phyloP scores from a whole-genome alignment of 495 filamentous ascomycete species.

The Patellaria atrata region DNA sequence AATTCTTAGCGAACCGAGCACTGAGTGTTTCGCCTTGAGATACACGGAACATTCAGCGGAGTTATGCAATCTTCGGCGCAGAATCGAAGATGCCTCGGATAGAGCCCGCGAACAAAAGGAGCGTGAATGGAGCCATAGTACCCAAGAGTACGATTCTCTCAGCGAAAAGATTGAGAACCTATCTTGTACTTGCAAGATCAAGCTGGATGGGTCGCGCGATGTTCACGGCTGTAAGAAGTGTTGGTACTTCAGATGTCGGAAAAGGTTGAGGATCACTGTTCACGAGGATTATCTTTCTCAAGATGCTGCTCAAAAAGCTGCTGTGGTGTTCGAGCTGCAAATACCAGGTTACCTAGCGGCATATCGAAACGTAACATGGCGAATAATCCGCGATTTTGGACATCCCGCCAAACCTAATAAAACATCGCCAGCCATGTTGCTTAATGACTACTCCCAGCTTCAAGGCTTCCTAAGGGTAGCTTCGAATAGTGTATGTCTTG shows the following conservation, averaged over 20 bases:
- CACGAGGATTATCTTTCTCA: constrained; percentile 35
- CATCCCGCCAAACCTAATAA: constrained; percentile 11
- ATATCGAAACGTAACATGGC: constrained; percentile 32
- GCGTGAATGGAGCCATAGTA: constrained; percentile 26
- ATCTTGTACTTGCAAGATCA: constrained; percentile 21
- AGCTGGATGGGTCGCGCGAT: constrained; percentile 22
- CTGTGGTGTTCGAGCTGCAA: constrained; percentile 32
- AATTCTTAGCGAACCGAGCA: constrained; percentile 30
- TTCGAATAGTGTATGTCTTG: constrained; percentile 19
- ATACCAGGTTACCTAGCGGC: constrained; percentile 25
- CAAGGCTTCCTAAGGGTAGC: constrained; percentile 2
- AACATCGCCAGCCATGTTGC: constrained; percentile 2
- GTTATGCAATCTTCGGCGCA: constrained; percentile 20
- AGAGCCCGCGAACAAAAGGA: constrained; percentile 22
- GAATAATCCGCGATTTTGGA: constrained; percentile 18
- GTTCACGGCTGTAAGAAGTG: constrained; percentile 26
- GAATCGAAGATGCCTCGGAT: constrained; percentile 22
- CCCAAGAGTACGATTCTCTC: constrained; percentile 26
- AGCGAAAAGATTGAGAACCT: constrained; percentile 21
- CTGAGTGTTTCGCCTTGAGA: constrained; percentile 30
- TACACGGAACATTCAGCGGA: constrained; percentile 25
- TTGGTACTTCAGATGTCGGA: constrained; percentile 15
- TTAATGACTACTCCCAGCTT: constrained; percentile 18
- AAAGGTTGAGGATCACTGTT: constrained; percentile 24
- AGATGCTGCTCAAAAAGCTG: constrained; percentile 16